phyloP scores from a whole-genome alignment of 139 green algal genomes.

The Desmodesmus armatus region DNA sequence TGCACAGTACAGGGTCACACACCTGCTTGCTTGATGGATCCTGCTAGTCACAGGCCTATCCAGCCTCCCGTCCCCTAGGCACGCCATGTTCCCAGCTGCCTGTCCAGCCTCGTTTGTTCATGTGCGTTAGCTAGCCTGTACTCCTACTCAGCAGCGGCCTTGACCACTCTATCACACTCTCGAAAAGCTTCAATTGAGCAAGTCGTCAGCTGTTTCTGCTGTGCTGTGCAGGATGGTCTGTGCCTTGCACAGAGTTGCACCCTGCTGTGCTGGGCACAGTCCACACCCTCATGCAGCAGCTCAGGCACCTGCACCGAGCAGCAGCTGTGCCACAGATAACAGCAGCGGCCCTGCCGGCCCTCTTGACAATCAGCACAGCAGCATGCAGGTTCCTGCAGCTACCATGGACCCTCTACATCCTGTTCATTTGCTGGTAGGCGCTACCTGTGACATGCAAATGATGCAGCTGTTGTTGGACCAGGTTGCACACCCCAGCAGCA shows the following conservation, averaged over 20 bases:
- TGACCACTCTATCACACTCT: background rate
- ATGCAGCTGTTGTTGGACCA: constrained; percentile 12
- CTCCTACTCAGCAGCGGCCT: background rate
- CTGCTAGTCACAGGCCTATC: too few species aligned
- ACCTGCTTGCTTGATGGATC: background rate
- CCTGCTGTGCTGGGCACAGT: too few species aligned
- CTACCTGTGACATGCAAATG: constrained; percentile 19
- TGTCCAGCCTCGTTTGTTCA: background rate
- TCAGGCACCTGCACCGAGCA: background rate
- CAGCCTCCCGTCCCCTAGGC: too few species aligned
- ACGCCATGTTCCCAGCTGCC: too few species aligned
- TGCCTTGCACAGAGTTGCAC: background rate
- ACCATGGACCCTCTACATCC: background rate
- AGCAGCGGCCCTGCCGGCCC: background rate
- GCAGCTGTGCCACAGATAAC: background rate
- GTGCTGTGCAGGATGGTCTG: background rate
- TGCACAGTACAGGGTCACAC: background rate
- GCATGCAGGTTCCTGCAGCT: background rate
- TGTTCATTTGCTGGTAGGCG: background rate
- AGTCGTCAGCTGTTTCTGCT: background rate
- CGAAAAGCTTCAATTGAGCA: background rate
- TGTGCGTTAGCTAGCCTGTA: background rate
- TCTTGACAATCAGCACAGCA: background rate
- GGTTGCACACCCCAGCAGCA: too few species aligned
- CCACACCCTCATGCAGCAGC: too few species aligned